A percentile compares a stretch with the other conserved stretches of the same genome.
These are phyloP conservation scores for Alternaria incomplexa DNA, from an alignment of 2,329 filamentous ascomycete genomes.

Conservation along the genomic window DNA sequence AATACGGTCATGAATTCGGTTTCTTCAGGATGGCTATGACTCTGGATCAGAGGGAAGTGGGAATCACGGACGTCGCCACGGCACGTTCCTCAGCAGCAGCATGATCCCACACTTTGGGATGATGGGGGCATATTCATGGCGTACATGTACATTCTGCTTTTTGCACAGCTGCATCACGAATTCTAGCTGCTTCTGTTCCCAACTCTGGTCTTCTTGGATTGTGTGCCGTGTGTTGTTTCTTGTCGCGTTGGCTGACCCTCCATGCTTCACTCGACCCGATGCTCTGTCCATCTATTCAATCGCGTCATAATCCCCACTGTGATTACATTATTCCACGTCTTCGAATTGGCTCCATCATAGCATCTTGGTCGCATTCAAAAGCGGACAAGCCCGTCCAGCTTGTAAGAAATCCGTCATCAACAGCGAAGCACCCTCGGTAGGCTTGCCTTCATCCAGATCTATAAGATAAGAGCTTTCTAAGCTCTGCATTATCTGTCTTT, in stretches of 20 bases:
- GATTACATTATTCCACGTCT: not conserved
- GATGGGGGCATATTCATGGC: slow-evolving; percentile 50
- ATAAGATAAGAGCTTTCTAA: not conserved
- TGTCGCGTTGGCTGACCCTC: not conserved
- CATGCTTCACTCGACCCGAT: not conserved
- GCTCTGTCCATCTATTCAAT: not conserved
- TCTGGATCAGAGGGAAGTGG: slow-evolving; percentile 48
- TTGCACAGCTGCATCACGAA: slow-evolving; percentile 42
- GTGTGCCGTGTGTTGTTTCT: not conserved
- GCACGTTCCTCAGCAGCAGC: slow-evolving; percentile 37
- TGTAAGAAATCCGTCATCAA: not conserved
- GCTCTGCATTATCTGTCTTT: not conserved
- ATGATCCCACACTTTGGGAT: slow-evolving; percentile 45
- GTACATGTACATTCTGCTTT: slow-evolving; percentile 48
- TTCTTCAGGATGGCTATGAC: slow-evolving; percentile 47
- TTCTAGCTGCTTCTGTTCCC: slow-evolving; percentile 37
- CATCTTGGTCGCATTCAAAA: not conserved
- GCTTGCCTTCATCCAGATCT: not conserved
- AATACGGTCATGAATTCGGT: slow-evolving; percentile 45
- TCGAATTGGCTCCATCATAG: not conserved
- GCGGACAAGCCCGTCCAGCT: not conserved
- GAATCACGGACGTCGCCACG: slow-evolving; percentile 38
- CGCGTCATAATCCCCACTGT: not conserved
- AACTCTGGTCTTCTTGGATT: not conserved
- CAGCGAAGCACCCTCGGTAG: not conserved